A percentile compares a stretch with the other conserved stretches of the same genome.
phyloP scores from a whole-genome alignment of 768 basidiomycete genomes.

The Tylopilus sp. region DNA sequence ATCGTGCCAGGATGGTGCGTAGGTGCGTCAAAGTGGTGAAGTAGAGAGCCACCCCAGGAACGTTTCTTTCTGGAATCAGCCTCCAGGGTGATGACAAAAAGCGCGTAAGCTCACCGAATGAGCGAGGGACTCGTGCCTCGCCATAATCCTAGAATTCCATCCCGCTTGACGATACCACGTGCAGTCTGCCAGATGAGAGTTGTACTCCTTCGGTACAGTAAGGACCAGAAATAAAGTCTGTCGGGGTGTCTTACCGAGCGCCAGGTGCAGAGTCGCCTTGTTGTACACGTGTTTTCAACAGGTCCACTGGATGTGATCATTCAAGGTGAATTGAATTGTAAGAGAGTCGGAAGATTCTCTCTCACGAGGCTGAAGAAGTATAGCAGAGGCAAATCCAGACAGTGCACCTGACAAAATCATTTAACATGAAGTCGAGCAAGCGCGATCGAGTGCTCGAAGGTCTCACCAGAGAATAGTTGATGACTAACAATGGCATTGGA shows the following conservation, averaged over 20 bases:
- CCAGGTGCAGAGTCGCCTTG: constrained; percentile 58
- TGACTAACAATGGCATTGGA: constrained; percentile 24
- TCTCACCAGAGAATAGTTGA: constrained; percentile 29
- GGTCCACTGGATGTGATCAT: constrained; percentile 55
- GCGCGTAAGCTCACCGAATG: constrained; percentile 46
- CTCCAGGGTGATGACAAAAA: background rate
- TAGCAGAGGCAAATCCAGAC: constrained; percentile 73
- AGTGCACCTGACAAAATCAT: constrained; percentile 51
- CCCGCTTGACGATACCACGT: constrained; percentile 53
- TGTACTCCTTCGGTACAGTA: constrained; percentile 27
- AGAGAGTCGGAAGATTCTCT: background rate
- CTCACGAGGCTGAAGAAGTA: constrained; percentile 76
- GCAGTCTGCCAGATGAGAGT: constrained; percentile 48
- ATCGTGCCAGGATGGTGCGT: constrained; percentile 69
- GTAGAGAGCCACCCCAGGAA: constrained; percentile 91
- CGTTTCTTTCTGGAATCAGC: constrained; percentile 53
- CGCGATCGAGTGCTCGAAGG: background rate
- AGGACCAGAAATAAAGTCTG: background rate
- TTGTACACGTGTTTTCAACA: constrained; percentile 89
- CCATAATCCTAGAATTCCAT: constrained; percentile 79
- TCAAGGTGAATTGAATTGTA: background rate
- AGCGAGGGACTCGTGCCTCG: constrained; percentile 83
- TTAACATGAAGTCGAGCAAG: background rate
- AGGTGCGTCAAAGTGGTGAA: constrained; percentile 84
- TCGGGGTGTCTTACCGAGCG: constrained; percentile 34